Evolutionary conservation across 2,329 filamentous ascomycete species (phyloP).

Genomic region (Sarocladiaceae sp.): DNA sequence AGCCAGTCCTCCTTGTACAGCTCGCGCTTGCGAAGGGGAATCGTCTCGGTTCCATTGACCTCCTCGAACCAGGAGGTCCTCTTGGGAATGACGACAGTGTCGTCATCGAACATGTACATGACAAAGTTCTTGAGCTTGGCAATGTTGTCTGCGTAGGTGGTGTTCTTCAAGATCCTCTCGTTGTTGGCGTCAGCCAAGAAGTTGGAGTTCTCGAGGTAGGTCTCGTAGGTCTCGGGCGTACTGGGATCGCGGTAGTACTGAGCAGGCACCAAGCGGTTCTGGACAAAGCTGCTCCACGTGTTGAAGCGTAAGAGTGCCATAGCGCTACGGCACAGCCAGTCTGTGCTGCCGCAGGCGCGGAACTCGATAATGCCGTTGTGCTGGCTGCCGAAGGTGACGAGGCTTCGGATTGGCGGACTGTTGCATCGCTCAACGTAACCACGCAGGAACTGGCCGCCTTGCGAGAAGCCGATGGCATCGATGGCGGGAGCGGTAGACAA

Average conservation of each 20-base stretch:
- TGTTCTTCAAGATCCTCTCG: slow-evolving; percentile 70
- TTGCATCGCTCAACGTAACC: slow-evolving; percentile 88
- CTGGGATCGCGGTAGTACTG: slow-evolving; percentile 86
- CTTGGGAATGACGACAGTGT: slow-evolving; percentile 81
- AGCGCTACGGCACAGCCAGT: slow-evolving; percentile 76
- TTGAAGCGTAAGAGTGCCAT: slow-evolving; percentile 72
- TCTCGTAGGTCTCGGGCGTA: slow-evolving; percentile 50
- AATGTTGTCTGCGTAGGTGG: slow-evolving; percentile 65
- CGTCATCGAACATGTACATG: slow-evolving; percentile 85
- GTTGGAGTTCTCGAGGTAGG: slow-evolving; percentile 74
- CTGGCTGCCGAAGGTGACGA: slow-evolving; percentile 85
- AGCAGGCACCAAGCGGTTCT: slow-evolving; percentile 76
- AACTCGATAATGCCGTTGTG: slow-evolving; percentile 90
- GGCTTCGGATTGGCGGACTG: slow-evolving; percentile 62
- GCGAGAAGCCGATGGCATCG: slow-evolving; percentile 90
- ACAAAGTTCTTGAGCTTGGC: slow-evolving; percentile 67
- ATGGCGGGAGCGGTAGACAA: slow-evolving; percentile 75
- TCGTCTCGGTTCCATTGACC: slow-evolving; percentile 65
- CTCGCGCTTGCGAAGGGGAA: slow-evolving; percentile 58
- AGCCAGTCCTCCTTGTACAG: slow-evolving; percentile 93
- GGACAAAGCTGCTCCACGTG: slow-evolving; percentile 73
- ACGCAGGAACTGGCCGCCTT: slow-evolving; percentile 93
- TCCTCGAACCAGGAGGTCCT: slow-evolving; percentile 89
- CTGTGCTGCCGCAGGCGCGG: slow-evolving; percentile 60
- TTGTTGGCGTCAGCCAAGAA: slow-evolving; percentile 97